A percentile compares a stretch with the other conserved stretches of the same genome.
Evolutionary conservation across 345 rosid species (phyloP).

Genomic region (Populus simonii): DNA sequence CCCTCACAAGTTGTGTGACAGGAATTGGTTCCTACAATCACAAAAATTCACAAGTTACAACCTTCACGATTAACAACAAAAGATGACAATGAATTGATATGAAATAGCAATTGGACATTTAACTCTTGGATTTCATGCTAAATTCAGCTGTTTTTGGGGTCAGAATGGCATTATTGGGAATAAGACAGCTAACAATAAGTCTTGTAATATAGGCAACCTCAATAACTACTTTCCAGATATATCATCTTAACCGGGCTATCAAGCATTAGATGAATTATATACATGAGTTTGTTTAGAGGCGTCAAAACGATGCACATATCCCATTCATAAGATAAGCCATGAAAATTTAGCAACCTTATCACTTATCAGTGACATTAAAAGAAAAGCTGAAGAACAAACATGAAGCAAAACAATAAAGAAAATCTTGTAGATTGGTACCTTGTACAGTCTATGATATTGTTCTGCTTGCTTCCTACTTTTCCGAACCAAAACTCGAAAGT

Average conservation of each 20-base stretch:
- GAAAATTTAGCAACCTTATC: background rate
- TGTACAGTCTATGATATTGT: slow-evolving; percentile 74
- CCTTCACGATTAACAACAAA: background rate
- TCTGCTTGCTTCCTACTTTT: slow-evolving; percentile 96
- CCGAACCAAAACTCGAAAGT: slow-evolving; percentile 86
- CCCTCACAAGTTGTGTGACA: slow-evolving; percentile 96
- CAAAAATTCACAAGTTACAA: background rate
- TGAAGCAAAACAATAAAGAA: background rate
- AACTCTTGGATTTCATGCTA: background rate
- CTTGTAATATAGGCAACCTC: background rate
- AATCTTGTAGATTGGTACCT: slow-evolving; percentile 36
- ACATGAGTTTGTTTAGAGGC: background rate
- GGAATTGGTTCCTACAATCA: slow-evolving; percentile 82
- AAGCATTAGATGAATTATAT: background rate
- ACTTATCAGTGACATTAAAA: too few species aligned
- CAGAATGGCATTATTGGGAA: background rate
- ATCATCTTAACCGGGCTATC: background rate
- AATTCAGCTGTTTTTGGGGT: background rate
- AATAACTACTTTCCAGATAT: background rate
- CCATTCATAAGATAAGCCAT: background rate
- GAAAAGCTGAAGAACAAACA: background rate
- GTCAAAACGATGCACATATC: background rate
- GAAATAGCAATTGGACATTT: background rate
- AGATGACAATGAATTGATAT: background rate
- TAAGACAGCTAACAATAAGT: background rate